These are phyloP conservation scores for Colletotrichum sp. DNA, from an alignment of 2,329 filamentous ascomycete species.

Conservation along the genomic window DNA sequence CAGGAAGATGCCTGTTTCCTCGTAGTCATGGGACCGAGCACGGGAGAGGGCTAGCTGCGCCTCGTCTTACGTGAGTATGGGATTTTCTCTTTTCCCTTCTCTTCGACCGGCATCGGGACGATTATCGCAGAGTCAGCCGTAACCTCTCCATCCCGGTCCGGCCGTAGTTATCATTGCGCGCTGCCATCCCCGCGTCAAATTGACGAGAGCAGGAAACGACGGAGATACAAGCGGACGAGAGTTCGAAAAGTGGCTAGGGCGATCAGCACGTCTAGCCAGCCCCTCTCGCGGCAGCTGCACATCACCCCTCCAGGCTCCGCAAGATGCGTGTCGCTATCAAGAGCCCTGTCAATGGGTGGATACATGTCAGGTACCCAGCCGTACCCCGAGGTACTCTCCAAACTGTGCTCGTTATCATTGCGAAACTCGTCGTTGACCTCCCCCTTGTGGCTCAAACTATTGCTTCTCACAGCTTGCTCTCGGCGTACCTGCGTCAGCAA, in stretches of 20 bases:
- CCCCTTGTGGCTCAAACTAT: neutral
- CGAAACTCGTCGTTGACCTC: neutral
- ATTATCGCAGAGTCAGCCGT: neutral
- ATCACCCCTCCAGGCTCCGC: slow-evolving; percentile 19
- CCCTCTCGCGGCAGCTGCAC: slow-evolving; percentile 19
- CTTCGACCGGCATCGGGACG: neutral
- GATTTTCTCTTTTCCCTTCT: slow-evolving; percentile 3
- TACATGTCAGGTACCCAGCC: neutral
- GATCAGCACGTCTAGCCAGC: slow-evolving; percentile 15
- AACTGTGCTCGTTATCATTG: slow-evolving; percentile 6
- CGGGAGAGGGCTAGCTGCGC: slow-evolving; percentile 5
- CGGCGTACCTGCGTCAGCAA: slow-evolving; percentile 17
- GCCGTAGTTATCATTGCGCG: neutral
- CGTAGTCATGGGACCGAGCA: slow-evolving; percentile 9
- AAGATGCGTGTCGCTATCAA: slow-evolving; percentile 17
- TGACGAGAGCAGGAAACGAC: neutral
- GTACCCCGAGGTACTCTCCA: slow-evolving; percentile 11
- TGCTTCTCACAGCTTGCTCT: neutral
- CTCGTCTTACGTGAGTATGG: slow-evolving; percentile 14
- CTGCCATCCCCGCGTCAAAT: neutral
- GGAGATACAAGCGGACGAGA: neutral
- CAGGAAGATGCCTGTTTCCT: neutral
- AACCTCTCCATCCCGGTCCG: neutral
- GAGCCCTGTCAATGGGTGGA: slow-evolving; percentile 7
- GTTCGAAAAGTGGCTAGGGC: slow-evolving; percentile 6